Conservation (phyloP, 2,329 filamentous ascomycete species). For the Bipolaris zeicola region DNA sequence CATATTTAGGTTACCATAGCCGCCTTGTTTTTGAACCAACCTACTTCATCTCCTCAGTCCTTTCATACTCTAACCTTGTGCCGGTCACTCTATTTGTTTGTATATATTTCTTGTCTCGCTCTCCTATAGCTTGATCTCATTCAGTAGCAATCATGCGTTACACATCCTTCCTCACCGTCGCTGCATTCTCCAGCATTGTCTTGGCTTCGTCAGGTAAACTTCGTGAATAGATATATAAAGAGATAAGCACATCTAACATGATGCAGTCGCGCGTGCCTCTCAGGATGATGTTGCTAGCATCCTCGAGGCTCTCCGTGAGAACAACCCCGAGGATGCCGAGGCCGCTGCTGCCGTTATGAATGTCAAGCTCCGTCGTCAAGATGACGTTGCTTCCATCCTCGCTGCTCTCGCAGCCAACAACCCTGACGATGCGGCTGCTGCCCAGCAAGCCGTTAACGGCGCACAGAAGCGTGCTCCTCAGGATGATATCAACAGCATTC, state of each 20-base stretch:
- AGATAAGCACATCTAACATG: conserved; percentile 3
- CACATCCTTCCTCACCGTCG: conserved; percentile 32
- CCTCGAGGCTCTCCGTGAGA: conserved; percentile 34
- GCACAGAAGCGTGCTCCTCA: conserved; percentile 12
- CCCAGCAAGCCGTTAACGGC: conserved; percentile 13
- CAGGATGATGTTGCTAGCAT: conserved; percentile 35
- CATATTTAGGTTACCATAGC: conserved; percentile 1
- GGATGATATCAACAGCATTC: conserved; percentile 26
- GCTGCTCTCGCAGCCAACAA: conserved; percentile 31
- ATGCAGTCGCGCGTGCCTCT: conserved; percentile 19
- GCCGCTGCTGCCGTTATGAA: conserved; percentile 33
- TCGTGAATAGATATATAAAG: background rate
- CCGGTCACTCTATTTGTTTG: conserved; percentile 35
- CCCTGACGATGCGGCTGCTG: conserved; percentile 33
- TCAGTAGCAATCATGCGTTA: conserved; percentile 37
- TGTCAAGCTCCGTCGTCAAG: conserved; percentile 32
- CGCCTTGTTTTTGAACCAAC: conserved; percentile 8
- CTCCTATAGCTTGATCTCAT: background rate
- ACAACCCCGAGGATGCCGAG: conserved; percentile 37
- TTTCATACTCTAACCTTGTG: conserved; percentile 31
- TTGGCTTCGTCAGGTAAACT: conserved; percentile 30
- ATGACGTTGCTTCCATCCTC: conserved; percentile 29
- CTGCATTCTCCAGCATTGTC: conserved; percentile 34
- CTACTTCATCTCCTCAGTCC: conserved; percentile 4
- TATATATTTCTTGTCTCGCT: conserved; percentile 9